These are phyloP conservation scores for Apiotrichum porosum DNA, from an alignment of 1,284 basidiomycete genomes.

Conservation along the genomic window DNA sequence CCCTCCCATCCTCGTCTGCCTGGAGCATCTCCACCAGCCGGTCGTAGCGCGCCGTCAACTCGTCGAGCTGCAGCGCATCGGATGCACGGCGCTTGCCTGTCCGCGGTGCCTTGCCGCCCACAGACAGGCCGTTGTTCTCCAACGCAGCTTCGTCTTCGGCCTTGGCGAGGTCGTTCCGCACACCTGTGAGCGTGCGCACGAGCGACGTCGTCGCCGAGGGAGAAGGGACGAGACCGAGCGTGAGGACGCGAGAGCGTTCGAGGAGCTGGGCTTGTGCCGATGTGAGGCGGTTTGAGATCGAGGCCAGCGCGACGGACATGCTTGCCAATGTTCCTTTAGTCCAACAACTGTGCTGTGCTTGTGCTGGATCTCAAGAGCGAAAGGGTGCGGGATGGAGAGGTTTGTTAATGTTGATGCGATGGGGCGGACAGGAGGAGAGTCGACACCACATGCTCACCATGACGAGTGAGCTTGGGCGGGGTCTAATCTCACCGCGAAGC, in stretches of 20 bases:
- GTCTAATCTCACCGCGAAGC: too few relatives aligned
- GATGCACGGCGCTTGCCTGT: background rate
- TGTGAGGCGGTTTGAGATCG: slow-evolving; percentile 38
- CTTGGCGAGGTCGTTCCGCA: slow-evolving; percentile 32
- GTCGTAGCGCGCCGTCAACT: slow-evolving; percentile 38
- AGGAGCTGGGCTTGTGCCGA: slow-evolving; percentile 44
- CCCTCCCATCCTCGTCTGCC: slow-evolving; percentile 42
- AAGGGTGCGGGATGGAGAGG: too few relatives aligned
- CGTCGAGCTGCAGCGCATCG: slow-evolving; percentile 18
- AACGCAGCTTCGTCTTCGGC: slow-evolving; percentile 26
- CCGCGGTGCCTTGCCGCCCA: slow-evolving; percentile 12
- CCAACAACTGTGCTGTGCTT: too few relatives aligned
- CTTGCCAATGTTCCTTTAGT: too few relatives aligned
- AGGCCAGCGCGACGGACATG: background rate
- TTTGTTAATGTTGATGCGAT: too few relatives aligned
- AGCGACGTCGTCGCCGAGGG: slow-evolving; percentile 39
- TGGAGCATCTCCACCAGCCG: slow-evolving; percentile 39
- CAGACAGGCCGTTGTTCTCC: slow-evolving; percentile 15
- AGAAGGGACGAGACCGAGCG: slow-evolving; percentile 40
- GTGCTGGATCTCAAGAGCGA: too few relatives aligned
- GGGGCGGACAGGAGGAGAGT: too few relatives aligned
- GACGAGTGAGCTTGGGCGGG: too few relatives aligned
- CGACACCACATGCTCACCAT: too few relatives aligned
- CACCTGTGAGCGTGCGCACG: slow-evolving; percentile 33
- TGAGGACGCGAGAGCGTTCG: slow-evolving; percentile 45